These are phyloP conservation scores for Elsinoe fawcettii DNA, from an alignment of 2,329 filamentous ascomycete genomes.

Conservation along the genomic window DNA sequence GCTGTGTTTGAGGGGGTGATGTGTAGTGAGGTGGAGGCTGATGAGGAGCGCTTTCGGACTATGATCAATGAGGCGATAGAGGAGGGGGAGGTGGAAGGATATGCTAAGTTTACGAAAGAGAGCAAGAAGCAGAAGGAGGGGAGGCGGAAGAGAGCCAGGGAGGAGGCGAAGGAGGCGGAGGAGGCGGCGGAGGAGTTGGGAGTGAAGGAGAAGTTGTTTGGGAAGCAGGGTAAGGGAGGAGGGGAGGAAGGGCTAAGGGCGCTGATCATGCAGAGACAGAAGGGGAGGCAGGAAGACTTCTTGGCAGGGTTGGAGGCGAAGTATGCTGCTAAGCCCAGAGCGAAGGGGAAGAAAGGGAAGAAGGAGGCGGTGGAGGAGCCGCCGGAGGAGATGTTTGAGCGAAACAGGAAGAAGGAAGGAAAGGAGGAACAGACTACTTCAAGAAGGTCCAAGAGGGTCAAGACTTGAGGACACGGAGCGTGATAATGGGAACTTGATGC, in stretches of 20 bases:
- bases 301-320: constrained; percentile 70
- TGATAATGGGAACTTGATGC: no score
- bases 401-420: constrained; percentile 32
- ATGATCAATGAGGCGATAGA: constrained; percentile 78
- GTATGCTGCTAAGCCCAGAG: constrained; percentile 43
- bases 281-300: constrained; percentile 54
- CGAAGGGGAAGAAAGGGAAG: constrained; percentile 40
- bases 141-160: constrained; percentile 51
- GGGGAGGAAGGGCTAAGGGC: constrained; percentile 53
- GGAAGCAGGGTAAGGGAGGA: constrained; percentile 30
- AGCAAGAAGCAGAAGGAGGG: constrained; percentile 37
- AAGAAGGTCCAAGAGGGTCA: constrained; percentile 10
- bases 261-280: constrained; percentile 65
- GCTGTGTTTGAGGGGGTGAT: constrained; percentile 74
- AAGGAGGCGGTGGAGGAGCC: constrained; percentile 46
- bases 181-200: constrained; percentile 68
- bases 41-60: constrained; percentile 73
- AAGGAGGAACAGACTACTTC: not conserved
- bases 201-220: constrained; percentile 62
- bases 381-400: constrained; percentile 55
- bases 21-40: constrained; percentile 72
- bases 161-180: constrained; percentile 65
- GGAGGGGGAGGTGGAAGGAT: constrained; percentile 57
- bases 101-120: constrained; percentile 65
- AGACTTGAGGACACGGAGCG: constrained; percentile 5